Evolutionary conservation across 305 asterid genomes (phyloP), one percentile per base, ranked within the genome.

Genomic region (Fraxinus nigra): DNA sequence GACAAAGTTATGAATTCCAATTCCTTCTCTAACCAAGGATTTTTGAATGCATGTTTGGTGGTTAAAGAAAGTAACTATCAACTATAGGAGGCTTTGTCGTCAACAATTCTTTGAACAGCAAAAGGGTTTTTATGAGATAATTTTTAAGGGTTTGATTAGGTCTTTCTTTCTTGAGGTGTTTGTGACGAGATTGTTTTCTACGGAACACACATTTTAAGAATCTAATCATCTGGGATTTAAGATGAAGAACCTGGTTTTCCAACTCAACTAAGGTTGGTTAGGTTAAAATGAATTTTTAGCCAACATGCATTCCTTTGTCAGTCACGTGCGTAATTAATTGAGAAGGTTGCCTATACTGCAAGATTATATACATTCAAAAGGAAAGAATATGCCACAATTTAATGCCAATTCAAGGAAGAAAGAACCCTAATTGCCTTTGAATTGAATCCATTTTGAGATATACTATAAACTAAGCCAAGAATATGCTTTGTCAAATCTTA

Each of bases 1-100:
- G 1, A 81, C 76, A 43, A 79, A 73, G 72, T 73, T n/a, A 76
- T 86, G 89, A 9, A 40, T 28, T 63, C 79, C 85, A 37, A 69
- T 72, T 5, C 85, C 87, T 79, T 86, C 87, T 9, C 3, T 56
- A 3, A 7, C 77, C n/a, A 76, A 4, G 59, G 78, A 78, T 61
- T 34, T 84, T 35, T 79, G 48, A 61, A 81, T 46, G 72, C 88
- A 75, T 37, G 86, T 74, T 83, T 83, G 82, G 79, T 78, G 34
- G 72, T 16, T 83, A 14, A 61, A 86, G 85, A 81, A 86, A 65
- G 83, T 86, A 83, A 72, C 83, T 86, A 67, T 83, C 86, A 80
- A 81, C 40, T 8, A 76, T 61, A 35, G 81, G 82, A 54, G 75
- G 72, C 9, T 35, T 86, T 79, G 73, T 65, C 14, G 67, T 82